A percentile compares a stretch with the other conserved stretches of the same genome.
These are phyloP conservation scores for Tuber brumale DNA, from an alignment of 495 filamentous ascomycete genomes.

Conservation along the genomic window DNA sequence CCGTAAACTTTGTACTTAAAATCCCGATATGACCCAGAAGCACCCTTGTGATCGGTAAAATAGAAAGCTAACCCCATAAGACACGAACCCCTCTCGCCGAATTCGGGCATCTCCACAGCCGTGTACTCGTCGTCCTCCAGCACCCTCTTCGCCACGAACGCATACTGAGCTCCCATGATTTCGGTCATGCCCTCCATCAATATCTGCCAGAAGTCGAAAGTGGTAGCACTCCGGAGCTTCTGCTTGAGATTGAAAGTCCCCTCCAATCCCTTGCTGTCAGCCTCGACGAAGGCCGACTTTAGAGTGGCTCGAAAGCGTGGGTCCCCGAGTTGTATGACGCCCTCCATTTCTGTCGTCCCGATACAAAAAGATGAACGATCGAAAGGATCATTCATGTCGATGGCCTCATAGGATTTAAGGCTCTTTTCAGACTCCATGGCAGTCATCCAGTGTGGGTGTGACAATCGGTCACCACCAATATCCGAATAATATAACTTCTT, in stretches of 20 bases:
- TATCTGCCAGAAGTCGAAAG: slow-evolving; percentile 60
- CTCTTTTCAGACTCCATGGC: slow-evolving; percentile 38
- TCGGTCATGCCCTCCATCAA: slow-evolving; percentile 61
- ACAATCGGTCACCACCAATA: slow-evolving; percentile 36
- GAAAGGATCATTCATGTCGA: slow-evolving; percentile 32
- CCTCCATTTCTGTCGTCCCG: slow-evolving; percentile 24
- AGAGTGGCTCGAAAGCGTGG: slow-evolving; percentile 40
- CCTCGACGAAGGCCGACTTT: slow-evolving; percentile 47
- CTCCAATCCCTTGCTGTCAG: slow-evolving; percentile 59
- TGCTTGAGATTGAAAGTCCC: slow-evolving; percentile 58
- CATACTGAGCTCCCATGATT: slow-evolving; percentile 62
- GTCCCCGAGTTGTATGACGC: slow-evolving; percentile 35
- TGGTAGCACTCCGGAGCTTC: slow-evolving; percentile 49
- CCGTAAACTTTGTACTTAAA: slow-evolving; percentile 61
- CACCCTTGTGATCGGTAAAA: slow-evolving; percentile 57
- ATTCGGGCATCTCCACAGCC: slow-evolving; percentile 54
- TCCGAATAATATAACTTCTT: slow-evolving; percentile 33
- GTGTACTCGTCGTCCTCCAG: slow-evolving; percentile 54
- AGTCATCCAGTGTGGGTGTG: slow-evolving; percentile 38
- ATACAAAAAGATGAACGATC: slow-evolving; percentile 34
- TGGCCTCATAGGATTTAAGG: slow-evolving; percentile 38
- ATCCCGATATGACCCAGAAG: slow-evolving; percentile 52
- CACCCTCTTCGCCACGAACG: slow-evolving; percentile 63
- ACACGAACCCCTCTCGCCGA: slow-evolving; percentile 55
- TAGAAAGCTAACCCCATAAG: slow-evolving; percentile 64